Conservation (phyloP, 2,329 filamentous ascomycete genomes). For the Aspergillus aculeatus region DNA sequence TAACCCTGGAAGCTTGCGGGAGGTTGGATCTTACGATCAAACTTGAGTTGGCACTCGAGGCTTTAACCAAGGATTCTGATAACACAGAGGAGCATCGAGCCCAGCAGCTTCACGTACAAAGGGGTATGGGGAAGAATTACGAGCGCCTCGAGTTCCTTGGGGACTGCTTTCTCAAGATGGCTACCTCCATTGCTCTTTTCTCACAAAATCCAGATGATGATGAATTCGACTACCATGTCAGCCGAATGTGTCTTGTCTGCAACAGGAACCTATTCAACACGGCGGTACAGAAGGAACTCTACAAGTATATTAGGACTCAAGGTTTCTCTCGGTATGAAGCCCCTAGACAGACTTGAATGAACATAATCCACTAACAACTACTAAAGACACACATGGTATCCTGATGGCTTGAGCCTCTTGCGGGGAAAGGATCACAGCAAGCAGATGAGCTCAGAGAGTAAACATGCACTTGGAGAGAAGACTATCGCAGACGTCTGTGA, state of each 20-base stretch:
- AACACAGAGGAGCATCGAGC: constrained; percentile 71
- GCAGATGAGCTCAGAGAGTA: constrained; percentile 41
- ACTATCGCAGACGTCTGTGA: constrained; percentile 93
- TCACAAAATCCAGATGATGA: constrained; percentile 72
- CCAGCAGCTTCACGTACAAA: constrained; percentile 70
- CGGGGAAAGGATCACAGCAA: constrained; percentile 66
- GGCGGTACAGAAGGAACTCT: constrained; percentile 63
- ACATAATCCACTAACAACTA: constrained; percentile 9
- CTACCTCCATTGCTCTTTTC: constrained; percentile 84
- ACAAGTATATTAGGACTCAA: constrained; percentile 78
- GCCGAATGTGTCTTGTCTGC: constrained; percentile 86
- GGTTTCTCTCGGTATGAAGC: constrained; percentile 67
- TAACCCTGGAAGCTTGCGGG: constrained; percentile 72
- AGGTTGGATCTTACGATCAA: constrained; percentile 64
- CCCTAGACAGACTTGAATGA: background rate
- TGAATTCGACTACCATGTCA: constrained; percentile 85
- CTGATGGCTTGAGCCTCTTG: constrained; percentile 69
- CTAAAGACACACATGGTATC: constrained; percentile 77
- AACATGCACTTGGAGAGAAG: constrained; percentile 78
- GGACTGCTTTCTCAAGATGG: constrained; percentile 93
- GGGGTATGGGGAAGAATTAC: constrained; percentile 91
- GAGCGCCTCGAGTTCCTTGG: constrained; percentile 92
- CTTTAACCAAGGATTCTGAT: constrained; percentile 88
- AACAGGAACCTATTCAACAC: constrained; percentile 85
- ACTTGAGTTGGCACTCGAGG: constrained; percentile 74